A percentile compares a stretch with the other conserved stretches of the same genome.
Evolutionary conservation across 2,329 filamentous ascomycete species (phyloP).

Genomic region (Leptosphaerulina australis): DNA sequence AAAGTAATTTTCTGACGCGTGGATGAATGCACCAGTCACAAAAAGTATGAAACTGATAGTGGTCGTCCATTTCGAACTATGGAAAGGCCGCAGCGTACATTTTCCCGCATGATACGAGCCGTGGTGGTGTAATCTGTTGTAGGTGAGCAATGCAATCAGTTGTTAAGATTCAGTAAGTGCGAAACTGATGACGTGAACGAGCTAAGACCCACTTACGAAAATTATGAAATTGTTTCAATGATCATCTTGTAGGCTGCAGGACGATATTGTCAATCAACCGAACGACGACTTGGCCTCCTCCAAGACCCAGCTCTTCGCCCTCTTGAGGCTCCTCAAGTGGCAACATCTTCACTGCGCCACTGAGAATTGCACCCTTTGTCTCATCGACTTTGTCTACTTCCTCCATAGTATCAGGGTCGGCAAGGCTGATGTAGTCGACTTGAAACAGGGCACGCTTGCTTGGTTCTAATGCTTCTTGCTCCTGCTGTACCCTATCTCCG

Average conservation of each 20-base stretch:
- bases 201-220: neutral
- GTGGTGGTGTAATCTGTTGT: neutral
- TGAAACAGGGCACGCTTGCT: slow-evolving; percentile 73
- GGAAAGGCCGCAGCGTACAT: neutral
- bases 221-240: neutral
- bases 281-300: slow-evolving; percentile 75
- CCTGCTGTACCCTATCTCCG: slow-evolving; percentile 59
- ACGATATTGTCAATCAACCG: slow-evolving; percentile 95
- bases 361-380: slow-evolving; percentile 77
- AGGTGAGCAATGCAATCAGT: neutral
- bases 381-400: slow-evolving; percentile 76
- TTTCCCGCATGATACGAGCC: too few species aligned
- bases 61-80: neutral
- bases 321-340: slow-evolving; percentile 72
- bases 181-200: neutral
- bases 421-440: slow-evolving; percentile 90
- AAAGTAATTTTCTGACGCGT: neutral
- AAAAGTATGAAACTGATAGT: neutral
- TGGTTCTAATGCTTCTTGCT: slow-evolving; percentile 67
- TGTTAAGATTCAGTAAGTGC: neutral
- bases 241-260: slow-evolving; percentile 39
- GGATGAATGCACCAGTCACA: neutral
- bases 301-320: slow-evolving; percentile 74
- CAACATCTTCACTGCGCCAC: slow-evolving; percentile 88
- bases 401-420: slow-evolving; percentile 81